Percentiles rank a stretch among this genome's conserved stretches.
Conservation (phyloP, 2,329 filamentous ascomycete species). For the Aureobasidium pullulans region DNA sequence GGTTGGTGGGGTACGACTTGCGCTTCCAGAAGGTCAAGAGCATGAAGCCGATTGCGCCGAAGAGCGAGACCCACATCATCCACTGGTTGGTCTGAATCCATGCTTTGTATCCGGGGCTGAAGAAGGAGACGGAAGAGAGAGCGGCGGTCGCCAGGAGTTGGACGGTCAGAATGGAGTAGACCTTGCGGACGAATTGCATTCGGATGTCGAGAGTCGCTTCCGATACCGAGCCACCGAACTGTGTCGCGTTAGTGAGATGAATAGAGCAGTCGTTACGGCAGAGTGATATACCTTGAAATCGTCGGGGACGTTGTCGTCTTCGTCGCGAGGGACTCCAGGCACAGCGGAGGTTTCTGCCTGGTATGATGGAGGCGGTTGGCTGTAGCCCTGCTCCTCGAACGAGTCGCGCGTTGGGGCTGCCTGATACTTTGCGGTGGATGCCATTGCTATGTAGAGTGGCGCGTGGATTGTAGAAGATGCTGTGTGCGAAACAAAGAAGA, state of each 20-base stretch:
- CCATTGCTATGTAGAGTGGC: slow-evolving; percentile 43
- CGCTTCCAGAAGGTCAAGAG: slow-evolving; percentile 90
- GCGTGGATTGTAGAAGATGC: neutral
- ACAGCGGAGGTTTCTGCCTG: slow-evolving; percentile 51
- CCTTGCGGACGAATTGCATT: slow-evolving; percentile 32
- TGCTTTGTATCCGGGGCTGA: slow-evolving; percentile 65
- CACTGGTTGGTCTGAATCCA: slow-evolving; percentile 84
- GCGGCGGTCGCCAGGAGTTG: slow-evolving; percentile 80
- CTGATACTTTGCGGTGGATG: slow-evolving; percentile 72
- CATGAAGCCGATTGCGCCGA: slow-evolving; percentile 79
- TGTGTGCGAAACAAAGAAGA: neutral
- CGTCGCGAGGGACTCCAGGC: slow-evolving; percentile 57
- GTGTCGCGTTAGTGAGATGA: slow-evolving; percentile 16
- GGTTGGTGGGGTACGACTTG: slow-evolving; percentile 81
- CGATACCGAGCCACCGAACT: slow-evolving; percentile 88
- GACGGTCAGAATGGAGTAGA: slow-evolving; percentile 95
- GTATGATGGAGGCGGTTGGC: slow-evolving; percentile 79
- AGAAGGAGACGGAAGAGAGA: slow-evolving; percentile 79
- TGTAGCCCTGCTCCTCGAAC: slow-evolving; percentile 61
- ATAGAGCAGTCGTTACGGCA: neutral
- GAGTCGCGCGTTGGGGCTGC: slow-evolving; percentile 81
- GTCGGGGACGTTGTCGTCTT: slow-evolving; percentile 88
- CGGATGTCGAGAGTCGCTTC: slow-evolving; percentile 93
- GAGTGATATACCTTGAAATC: slow-evolving; percentile 71
- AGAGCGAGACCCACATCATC: slow-evolving; percentile 80